A percentile compares a stretch with the other conserved stretches of the same genome.
phyloP scores from a whole-genome alignment of 805 yeast genomes.

The Metschnikowia kunwiensis region DNA sequence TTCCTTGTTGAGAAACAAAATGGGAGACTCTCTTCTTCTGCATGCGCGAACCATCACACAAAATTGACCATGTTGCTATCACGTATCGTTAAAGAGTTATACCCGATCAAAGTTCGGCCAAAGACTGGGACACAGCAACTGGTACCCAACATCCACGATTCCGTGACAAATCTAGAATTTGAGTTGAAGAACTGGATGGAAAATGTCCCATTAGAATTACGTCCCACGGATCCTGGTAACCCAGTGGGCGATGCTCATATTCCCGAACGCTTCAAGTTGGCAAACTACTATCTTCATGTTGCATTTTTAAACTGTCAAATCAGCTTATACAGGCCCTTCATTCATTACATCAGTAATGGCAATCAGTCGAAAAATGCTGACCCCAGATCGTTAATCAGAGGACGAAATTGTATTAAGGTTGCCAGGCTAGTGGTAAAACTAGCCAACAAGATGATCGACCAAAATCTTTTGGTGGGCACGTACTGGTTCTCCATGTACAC shows the following conservation, averaged over 20 bases:
- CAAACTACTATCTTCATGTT: slow-evolving; percentile 69
- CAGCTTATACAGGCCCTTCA: slow-evolving; percentile 81
- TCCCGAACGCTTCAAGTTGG: slow-evolving; percentile 61
- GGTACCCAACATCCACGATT: slow-evolving; percentile 35
- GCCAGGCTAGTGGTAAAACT: slow-evolving; percentile 78
- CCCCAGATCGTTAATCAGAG: slow-evolving; percentile 65
- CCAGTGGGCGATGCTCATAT: slow-evolving; percentile 19
- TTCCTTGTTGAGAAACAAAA: slow-evolving; percentile 48
- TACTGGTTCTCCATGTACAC: slow-evolving; percentile 93
- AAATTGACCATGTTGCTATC: slow-evolving; percentile 66
- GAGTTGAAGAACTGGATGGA: slow-evolving; percentile 73
- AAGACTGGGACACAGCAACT: slow-evolving; percentile 9
- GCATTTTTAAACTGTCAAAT: slow-evolving; percentile 76
- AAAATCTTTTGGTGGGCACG: slow-evolving; percentile 71
- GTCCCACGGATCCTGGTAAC: slow-evolving; percentile 62
- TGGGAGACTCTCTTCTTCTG: slow-evolving; percentile 62
- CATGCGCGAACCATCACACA: slow-evolving; percentile 84
- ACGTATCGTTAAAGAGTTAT: slow-evolving; percentile 66
- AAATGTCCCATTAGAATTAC: slow-evolving; percentile 64
- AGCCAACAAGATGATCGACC: slow-evolving; percentile 75
- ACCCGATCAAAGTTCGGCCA: slow-evolving; percentile 59
- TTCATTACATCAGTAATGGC: slow-evolving; percentile 72
- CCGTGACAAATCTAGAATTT: slow-evolving; percentile 61
- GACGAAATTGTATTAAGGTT: slow-evolving; percentile 78
- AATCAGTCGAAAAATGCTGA: slow-evolving; percentile 36